Percentiles rank a stretch among this genome's conserved stretches.
phyloP scores from a whole-genome alignment of 352 stramenopile species.

The Pythium chondricola region DNA sequence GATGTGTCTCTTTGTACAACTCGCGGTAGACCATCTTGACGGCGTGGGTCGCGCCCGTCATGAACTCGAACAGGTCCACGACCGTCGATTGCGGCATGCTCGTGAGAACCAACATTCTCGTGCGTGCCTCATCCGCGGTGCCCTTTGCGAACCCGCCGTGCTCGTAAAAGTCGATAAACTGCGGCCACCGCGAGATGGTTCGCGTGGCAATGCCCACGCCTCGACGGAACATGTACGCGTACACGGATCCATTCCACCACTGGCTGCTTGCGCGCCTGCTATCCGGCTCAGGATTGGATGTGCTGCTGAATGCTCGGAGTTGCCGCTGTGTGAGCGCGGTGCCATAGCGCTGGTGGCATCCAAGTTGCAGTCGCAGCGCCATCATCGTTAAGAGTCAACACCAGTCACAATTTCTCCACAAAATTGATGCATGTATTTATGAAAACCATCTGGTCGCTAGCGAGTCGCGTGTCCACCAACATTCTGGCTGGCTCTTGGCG shows the following conservation, averaged over 20 bases:
- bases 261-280: neutral
- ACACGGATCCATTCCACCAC: conserved; percentile 7
- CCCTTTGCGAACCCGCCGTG: conserved; percentile 25
- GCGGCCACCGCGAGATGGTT: conserved; percentile 10
- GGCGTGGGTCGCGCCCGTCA: conserved; percentile 26
- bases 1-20: conserved; percentile 26
- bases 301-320: neutral
- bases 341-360: no score
- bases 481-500: no score
- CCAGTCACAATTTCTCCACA: no score
- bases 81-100: conserved; percentile 25
- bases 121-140: conserved; percentile 27
- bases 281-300: neutral
- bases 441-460: no score
- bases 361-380: no score
- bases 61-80: conserved; percentile 39
- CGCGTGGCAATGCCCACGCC: conserved; percentile 16
- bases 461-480: no score
- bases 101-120: conserved; percentile 47
- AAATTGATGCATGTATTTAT: no score
- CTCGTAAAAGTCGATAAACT: conserved; percentile 26
- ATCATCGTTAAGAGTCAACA: no score
- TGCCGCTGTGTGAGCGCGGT: neutral
- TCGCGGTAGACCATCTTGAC: conserved; percentile 35
- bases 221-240: conserved; percentile 12